phyloP scores from a whole-genome alignment of 805 yeast species.

The Barnettozyma sp. region DNA sequence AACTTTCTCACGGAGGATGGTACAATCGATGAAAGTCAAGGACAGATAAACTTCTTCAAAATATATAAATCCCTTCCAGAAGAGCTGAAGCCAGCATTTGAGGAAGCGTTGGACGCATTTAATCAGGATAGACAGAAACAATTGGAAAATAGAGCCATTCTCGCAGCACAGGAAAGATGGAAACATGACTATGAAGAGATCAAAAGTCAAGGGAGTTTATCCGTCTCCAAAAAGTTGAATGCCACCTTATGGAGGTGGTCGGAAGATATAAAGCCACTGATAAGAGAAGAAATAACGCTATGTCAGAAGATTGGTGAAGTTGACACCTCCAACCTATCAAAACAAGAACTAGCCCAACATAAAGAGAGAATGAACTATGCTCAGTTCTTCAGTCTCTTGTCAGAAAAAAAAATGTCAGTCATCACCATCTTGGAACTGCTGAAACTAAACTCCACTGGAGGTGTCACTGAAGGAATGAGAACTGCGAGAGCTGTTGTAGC shows the following conservation, averaged over 20 bases:
- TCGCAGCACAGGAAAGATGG: slow-evolving; percentile 88
- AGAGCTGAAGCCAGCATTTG: slow-evolving; percentile 49
- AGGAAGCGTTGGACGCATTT: slow-evolving; percentile 56
- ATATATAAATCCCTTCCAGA: slow-evolving; percentile 49
- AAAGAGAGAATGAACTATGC: slow-evolving; percentile 52
- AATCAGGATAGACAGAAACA: slow-evolving; percentile 72
- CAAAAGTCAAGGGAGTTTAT: slow-evolving; percentile 46
- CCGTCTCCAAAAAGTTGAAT: slow-evolving; percentile 55
- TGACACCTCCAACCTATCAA: slow-evolving; percentile 12
- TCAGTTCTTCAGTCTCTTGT: slow-evolving; percentile 66
- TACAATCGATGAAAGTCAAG: slow-evolving; percentile 15
- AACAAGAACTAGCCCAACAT: slow-evolving; percentile 26
- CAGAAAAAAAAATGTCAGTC: slow-evolving; percentile 76
- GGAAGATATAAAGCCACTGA: slow-evolving; percentile 59
- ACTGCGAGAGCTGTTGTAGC: slow-evolving; percentile 75
- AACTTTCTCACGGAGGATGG: slow-evolving; percentile 27
- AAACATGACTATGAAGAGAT: slow-evolving; percentile 68
- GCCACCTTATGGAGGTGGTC: slow-evolving; percentile 83
- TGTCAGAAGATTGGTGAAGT: slow-evolving; percentile 39
- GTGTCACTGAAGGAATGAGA: slow-evolving; percentile 72
- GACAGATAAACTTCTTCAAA: slow-evolving; percentile 54
- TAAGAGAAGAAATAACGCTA: slow-evolving; percentile 56
- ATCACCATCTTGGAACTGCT: slow-evolving; percentile 78
- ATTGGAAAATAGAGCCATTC: slow-evolving; percentile 72
- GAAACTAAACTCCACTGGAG: slow-evolving; percentile 67